phyloP scores from a whole-genome alignment of 2,329 filamentous ascomycete species.

The Cladosporium sp. region DNA sequence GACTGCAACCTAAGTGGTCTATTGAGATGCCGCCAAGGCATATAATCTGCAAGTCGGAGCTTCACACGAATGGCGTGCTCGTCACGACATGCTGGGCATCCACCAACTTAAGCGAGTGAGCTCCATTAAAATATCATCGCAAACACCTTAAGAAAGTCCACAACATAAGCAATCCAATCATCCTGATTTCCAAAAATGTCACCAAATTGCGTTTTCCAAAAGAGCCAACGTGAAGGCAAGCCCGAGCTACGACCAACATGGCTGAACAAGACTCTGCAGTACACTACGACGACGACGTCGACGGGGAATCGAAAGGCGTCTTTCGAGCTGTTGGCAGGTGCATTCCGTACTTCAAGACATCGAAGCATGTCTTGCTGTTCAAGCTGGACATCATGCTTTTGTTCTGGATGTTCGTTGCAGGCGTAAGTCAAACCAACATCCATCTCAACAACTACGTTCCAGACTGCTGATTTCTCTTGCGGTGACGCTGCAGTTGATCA shows the following conservation, averaged over 20 bases:
- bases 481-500: constrained; percentile 45
- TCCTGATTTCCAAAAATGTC: background rate
- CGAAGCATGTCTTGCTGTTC: constrained; percentile 1
- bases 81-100: constrained; percentile 3
- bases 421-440: background rate
- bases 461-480: too few relatives aligned
- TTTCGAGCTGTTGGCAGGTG: background rate
- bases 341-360: background rate
- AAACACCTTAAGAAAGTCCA: background rate
- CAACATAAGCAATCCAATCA: background rate
- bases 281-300: background rate
- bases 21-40: too few relatives aligned
- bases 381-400: constrained; percentile 5
- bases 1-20: too few relatives aligned
- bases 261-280: background rate
- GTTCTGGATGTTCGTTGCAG: constrained; percentile 5
- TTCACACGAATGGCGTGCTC: background rate
- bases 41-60: background rate
- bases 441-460: too few relatives aligned
- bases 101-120: background rate
- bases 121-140: too few relatives aligned
- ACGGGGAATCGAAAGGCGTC: background rate
- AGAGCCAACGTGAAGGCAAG: background rate
- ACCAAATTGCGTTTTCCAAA: background rate
- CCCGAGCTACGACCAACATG: background rate